These are phyloP conservation scores for Keithomyces neogunnii DNA, from an alignment of 2,329 filamentous ascomycete species.

Conservation along the genomic window DNA sequence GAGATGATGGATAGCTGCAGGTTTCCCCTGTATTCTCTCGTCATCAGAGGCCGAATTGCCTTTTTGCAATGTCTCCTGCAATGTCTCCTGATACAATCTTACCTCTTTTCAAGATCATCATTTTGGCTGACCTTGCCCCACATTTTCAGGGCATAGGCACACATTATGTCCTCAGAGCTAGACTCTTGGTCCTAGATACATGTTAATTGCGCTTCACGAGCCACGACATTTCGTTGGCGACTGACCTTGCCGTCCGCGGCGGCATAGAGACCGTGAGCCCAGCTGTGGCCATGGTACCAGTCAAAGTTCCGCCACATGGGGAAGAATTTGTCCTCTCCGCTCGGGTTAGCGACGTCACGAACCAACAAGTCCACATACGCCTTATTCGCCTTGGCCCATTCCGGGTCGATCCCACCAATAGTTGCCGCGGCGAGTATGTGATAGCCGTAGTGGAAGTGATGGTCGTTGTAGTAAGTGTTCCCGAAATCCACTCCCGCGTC, in stretches of 20 bases:
- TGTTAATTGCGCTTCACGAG: background rate
- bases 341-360: conserved; percentile 75
- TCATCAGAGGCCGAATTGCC: conserved; percentile 3
- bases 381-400: conserved; percentile 65
- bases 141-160: conserved; percentile 82
- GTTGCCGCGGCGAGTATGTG: conserved; percentile 81
- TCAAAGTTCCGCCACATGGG: conserved; percentile 81
- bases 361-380: conserved; percentile 77
- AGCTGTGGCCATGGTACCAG: conserved; percentile 91
- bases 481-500: conserved; percentile 75
- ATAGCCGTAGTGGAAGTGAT: conserved; percentile 76
- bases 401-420: conserved; percentile 68
- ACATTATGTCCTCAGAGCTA: conserved; percentile 83
- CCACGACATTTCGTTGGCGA: background rate
- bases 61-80: background rate
- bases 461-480: conserved; percentile 76
- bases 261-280: conserved; percentile 74
- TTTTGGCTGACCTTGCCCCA: conserved; percentile 80
- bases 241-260: conserved; percentile 60
- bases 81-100: conserved; percentile 10
- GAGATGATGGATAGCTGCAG: conserved; percentile 75
- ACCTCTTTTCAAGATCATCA: conserved; percentile 67
- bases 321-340: conserved; percentile 61
- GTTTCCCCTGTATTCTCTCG: conserved; percentile 47
- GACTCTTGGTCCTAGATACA: conserved; percentile 61